phyloP scores from a whole-genome alignment of 768 basidiomycete genomes.

The Leccinum fibrillosum region DNA sequence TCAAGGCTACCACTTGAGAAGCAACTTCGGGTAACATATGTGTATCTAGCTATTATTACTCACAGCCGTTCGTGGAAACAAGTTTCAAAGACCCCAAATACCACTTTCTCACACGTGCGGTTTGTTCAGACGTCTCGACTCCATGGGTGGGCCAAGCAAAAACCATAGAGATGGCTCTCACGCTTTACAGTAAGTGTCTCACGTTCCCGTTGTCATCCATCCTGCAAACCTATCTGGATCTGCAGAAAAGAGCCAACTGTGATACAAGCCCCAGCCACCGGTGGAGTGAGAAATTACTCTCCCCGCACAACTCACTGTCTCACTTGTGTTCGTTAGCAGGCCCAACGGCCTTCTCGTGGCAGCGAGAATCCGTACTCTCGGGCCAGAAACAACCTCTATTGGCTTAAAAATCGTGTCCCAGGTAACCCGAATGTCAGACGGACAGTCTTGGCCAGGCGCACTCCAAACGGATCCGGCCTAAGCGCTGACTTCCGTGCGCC shows the following conservation, averaged over 20 bases:
- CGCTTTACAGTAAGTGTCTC: slow-evolving; percentile 13
- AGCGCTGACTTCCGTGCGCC: not conserved
- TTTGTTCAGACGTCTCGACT: not conserved
- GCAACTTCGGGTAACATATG: slow-evolving; percentile 17
- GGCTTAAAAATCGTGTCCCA: not conserved
- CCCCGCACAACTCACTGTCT: not conserved
- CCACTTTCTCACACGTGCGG: too few species aligned
- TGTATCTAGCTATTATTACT: not conserved
- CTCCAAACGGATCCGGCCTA: not conserved
- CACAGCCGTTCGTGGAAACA: not conserved
- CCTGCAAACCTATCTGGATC: slow-evolving; percentile 15
- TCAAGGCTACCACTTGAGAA: not conserved
- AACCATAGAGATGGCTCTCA: slow-evolving; percentile 30
- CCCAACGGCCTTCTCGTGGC: not conserved
- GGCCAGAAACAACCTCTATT: not conserved
- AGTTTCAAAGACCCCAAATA: too few species aligned
- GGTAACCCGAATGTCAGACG: slow-evolving; percentile 25
- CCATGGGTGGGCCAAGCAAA: slow-evolving; percentile 8
- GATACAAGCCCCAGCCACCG: slow-evolving; percentile 15
- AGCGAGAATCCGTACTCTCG: slow-evolving; percentile 17
- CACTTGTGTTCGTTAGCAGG: slow-evolving; percentile 9
- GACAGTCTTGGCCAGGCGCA: slow-evolving; percentile 15
- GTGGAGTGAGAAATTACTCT: slow-evolving; percentile 11
- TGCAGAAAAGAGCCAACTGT: slow-evolving; percentile 12
- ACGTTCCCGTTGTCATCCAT: not conserved